These are phyloP conservation scores for Ceratobasidium sp. DNA, from an alignment of 1,284 basidiomycete genomes.

Conservation along the genomic window DNA sequence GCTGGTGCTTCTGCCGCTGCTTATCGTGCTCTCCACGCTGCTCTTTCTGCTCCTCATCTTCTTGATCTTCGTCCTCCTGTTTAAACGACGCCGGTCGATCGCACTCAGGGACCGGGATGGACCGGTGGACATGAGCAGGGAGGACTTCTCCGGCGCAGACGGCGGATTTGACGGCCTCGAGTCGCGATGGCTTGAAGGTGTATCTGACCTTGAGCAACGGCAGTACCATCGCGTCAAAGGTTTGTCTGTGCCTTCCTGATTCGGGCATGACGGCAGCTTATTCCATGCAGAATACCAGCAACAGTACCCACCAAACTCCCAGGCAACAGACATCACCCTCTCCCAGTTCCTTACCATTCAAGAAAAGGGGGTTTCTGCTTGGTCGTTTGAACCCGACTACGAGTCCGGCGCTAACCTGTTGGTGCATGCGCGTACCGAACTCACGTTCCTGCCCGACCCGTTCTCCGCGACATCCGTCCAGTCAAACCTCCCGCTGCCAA, in stretches of 20 bases:
- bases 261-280: background rate
- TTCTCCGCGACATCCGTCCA: slow-evolving; percentile 91
- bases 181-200: slow-evolving; percentile 89
- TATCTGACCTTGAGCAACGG: slow-evolving; percentile 69
- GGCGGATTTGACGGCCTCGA: slow-evolving; percentile 93
- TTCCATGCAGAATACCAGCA: slow-evolving; percentile 63
- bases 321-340: slow-evolving; percentile 93
- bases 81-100: slow-evolving; percentile 82
- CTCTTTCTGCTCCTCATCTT: slow-evolving; percentile 91
- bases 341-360: slow-evolving; percentile 97
- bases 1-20: slow-evolving; percentile 85
- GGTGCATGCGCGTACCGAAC: slow-evolving; percentile 92
- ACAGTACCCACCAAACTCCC: slow-evolving; percentile 91
- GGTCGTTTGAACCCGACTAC: slow-evolving; percentile 97
- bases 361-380: slow-evolving; percentile 96
- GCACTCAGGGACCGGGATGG: slow-evolving; percentile 87
- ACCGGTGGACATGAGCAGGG: slow-evolving; percentile 90
- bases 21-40: slow-evolving; percentile 91
- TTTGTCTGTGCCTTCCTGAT: slow-evolving; percentile 57
- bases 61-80: slow-evolving; percentile 83
- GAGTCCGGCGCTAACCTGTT: slow-evolving; percentile 89
- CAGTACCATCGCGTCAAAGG: slow-evolving; percentile 90
- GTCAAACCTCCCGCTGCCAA: slow-evolving; percentile 92
- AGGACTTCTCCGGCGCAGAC: slow-evolving; percentile 87
- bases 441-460: slow-evolving; percentile 94